Conservation (phyloP, 441 rosid species). For the Adansonia gregorii region DNA sequence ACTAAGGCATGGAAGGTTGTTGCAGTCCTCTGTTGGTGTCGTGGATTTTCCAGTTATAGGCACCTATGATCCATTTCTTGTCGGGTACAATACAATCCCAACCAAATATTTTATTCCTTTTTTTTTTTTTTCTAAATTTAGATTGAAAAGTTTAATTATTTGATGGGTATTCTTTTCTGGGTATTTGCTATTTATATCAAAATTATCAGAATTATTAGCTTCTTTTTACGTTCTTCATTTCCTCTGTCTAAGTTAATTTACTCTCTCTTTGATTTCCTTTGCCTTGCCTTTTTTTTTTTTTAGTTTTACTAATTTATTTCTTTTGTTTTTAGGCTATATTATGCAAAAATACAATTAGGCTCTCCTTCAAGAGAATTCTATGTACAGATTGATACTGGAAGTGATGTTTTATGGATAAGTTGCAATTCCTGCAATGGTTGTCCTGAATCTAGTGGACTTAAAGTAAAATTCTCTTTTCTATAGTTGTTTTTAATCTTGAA, state of each 20-base stretch:
- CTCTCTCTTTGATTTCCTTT: background rate
- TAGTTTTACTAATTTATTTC: conserved; percentile 8
- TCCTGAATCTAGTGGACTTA: conserved; percentile 79
- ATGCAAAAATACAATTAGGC: conserved; percentile 77
- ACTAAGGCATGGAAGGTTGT: conserved; percentile 73
- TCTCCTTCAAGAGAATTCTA: conserved; percentile 81
- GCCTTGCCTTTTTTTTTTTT: background rate
- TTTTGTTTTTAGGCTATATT: conserved; percentile 64
- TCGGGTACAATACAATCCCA: conserved; percentile 55
- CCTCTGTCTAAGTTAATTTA: background rate
- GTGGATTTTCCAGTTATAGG: conserved; percentile 81
- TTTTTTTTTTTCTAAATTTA: background rate
- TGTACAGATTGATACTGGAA: conserved; percentile 96
- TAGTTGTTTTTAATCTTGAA: background rate
- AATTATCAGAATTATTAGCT: background rate
- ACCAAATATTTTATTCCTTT: background rate
- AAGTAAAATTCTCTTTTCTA: conserved; percentile 44
- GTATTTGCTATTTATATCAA: background rate
- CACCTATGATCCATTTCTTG: conserved; percentile 80
- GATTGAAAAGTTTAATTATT: background rate
- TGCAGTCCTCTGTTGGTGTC: conserved; percentile 68
- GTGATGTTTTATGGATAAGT: conserved; percentile 94
- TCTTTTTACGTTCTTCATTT: conserved; percentile 4
- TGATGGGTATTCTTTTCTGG: background rate
- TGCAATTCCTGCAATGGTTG: conserved; percentile 88